These are phyloP conservation scores for Podospora pseudoanserina DNA, from an alignment of 495 filamentous ascomycete species.

Conservation along the genomic window DNA sequence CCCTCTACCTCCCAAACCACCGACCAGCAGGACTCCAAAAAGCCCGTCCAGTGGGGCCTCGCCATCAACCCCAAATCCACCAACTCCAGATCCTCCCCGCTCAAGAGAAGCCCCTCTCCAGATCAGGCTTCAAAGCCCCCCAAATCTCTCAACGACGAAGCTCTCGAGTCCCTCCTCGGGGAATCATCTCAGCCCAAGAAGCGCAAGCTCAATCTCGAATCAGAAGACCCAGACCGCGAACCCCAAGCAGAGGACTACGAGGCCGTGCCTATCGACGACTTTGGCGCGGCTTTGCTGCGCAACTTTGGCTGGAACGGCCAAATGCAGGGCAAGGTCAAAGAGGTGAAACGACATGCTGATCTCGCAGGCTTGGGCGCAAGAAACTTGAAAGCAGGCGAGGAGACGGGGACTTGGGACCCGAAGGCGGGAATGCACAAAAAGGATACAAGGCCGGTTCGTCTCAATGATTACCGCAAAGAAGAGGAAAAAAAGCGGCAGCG, in stretches of 20 bases:
- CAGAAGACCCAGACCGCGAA: slow-evolving; percentile 67
- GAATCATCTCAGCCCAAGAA: slow-evolving; percentile 32
- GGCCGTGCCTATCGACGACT: slow-evolving; percentile 86
- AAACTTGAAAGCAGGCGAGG: slow-evolving; percentile 66
- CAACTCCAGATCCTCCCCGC: background rate
- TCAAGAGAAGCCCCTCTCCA: background rate
- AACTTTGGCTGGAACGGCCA: slow-evolving; percentile 96
- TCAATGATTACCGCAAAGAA: slow-evolving; percentile 45
- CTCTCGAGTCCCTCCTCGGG: slow-evolving; percentile 73
- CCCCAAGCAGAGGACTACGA: slow-evolving; percentile 81
- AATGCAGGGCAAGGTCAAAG: slow-evolving; percentile 49
- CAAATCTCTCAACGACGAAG: slow-evolving; percentile 68
- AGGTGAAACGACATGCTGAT: slow-evolving; percentile 63
- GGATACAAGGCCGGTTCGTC: slow-evolving; percentile 35
- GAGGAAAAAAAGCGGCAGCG: slow-evolving; percentile 41
- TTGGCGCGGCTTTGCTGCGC: slow-evolving; percentile 79
- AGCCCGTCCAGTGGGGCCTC: slow-evolving; percentile 43
- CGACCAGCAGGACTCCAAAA: slow-evolving; percentile 37
- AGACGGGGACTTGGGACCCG: slow-evolving; percentile 46
- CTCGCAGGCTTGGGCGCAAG: slow-evolving; percentile 80
- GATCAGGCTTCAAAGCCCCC: slow-evolving; percentile 9
- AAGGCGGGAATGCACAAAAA: slow-evolving; percentile 20
- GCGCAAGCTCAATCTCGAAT: slow-evolving; percentile 44
- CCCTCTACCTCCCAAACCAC: background rate
- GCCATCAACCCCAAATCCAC: slow-evolving; percentile 37